A percentile compares a stretch with the other conserved stretches of the same genome.
phyloP scores from a whole-genome alignment of 2,329 filamentous ascomycete species.

The Dryadomyces sulphureus region DNA sequence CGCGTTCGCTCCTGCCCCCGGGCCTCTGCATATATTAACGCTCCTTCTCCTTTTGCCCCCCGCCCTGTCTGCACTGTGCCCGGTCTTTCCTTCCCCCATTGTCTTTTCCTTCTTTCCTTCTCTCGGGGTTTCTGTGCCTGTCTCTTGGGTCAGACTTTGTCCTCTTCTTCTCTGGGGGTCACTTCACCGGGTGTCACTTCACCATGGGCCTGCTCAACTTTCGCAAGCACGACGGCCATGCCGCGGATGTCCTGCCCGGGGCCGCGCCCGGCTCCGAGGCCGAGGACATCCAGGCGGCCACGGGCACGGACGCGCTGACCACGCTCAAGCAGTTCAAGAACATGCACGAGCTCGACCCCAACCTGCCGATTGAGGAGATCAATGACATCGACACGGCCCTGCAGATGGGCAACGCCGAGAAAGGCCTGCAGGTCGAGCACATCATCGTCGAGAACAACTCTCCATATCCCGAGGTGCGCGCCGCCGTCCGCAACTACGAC shows the following conservation, averaged over 20 bases:
- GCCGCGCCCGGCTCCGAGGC: constrained; percentile 6
- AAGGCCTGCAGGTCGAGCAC: constrained; percentile 41
- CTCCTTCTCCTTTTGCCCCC: background rate
- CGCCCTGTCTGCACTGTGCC: background rate
- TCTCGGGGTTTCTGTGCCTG: background rate
- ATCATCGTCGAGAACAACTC: constrained; percentile 49
- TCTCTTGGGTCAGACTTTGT: background rate
- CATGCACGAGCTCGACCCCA: constrained; percentile 49
- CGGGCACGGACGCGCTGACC: constrained; percentile 19
- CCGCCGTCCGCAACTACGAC: constrained; percentile 50
- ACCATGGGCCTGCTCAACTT: constrained; percentile 14
- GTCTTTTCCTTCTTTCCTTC: background rate
- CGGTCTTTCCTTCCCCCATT: background rate
- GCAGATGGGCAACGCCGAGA: constrained; percentile 36
- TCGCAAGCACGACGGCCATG: constrained; percentile 28
- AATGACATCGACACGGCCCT: constrained; percentile 46
- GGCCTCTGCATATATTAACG: background rate
- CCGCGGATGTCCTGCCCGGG: background rate
- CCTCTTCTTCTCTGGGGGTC: background rate
- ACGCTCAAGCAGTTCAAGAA: constrained; percentile 42
- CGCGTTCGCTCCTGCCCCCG: background rate
- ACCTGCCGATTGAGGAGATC: constrained; percentile 46
- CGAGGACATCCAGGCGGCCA: background rate
- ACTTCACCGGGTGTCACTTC: too few relatives aligned
- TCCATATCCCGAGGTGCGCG: constrained; percentile 46